Evolutionary conservation across 495 filamentous ascomycete species (phyloP).

Genomic region (Xylaria longipes): DNA sequence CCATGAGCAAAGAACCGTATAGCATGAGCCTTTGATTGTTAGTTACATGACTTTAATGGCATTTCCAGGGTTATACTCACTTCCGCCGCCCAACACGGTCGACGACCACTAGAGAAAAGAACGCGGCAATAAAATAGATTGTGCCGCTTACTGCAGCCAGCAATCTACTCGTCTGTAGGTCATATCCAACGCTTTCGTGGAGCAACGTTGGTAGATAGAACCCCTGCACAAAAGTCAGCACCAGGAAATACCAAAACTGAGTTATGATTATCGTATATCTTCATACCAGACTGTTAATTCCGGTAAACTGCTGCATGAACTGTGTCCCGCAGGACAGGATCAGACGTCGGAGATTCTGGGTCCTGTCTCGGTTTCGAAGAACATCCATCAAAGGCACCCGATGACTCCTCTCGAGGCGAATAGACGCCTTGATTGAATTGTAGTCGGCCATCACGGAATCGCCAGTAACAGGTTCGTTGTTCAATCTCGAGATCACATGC

Average conservation of each 20-base stretch:
- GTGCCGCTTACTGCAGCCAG: slow-evolving; percentile 40
- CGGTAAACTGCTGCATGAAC: slow-evolving; percentile 43
- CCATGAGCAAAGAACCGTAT: slow-evolving; percentile 32
- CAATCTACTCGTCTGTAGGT: slow-evolving; percentile 36
- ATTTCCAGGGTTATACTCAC: slow-evolving; percentile 14
- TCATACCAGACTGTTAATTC: slow-evolving; percentile 32
- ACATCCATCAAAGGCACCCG: slow-evolving; percentile 34
- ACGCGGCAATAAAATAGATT: slow-evolving; percentile 40
- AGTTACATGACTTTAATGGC: neutral
- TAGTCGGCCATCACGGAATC: slow-evolving; percentile 34
- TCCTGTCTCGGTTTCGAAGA: slow-evolving; percentile 42
- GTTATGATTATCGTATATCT: slow-evolving; percentile 2
- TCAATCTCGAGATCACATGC: slow-evolving; percentile 42
- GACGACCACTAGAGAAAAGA: slow-evolving; percentile 36
- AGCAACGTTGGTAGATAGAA: slow-evolving; percentile 42
- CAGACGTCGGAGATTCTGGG: slow-evolving; percentile 42
- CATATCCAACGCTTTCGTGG: slow-evolving; percentile 37
- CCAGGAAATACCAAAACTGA: neutral
- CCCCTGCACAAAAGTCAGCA: slow-evolving; percentile 28
- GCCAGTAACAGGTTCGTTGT: slow-evolving; percentile 24
- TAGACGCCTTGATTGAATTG: slow-evolving; percentile 38
- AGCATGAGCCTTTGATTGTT: slow-evolving; percentile 33
- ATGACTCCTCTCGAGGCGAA: slow-evolving; percentile 41
- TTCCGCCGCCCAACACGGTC: slow-evolving; percentile 42
- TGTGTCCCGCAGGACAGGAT: slow-evolving; percentile 41